Percentiles rank a stretch among this genome's conserved stretches.
Evolutionary conservation across 768 basidiomycete species (phyloP).

Genomic region (Trametes punicea): DNA sequence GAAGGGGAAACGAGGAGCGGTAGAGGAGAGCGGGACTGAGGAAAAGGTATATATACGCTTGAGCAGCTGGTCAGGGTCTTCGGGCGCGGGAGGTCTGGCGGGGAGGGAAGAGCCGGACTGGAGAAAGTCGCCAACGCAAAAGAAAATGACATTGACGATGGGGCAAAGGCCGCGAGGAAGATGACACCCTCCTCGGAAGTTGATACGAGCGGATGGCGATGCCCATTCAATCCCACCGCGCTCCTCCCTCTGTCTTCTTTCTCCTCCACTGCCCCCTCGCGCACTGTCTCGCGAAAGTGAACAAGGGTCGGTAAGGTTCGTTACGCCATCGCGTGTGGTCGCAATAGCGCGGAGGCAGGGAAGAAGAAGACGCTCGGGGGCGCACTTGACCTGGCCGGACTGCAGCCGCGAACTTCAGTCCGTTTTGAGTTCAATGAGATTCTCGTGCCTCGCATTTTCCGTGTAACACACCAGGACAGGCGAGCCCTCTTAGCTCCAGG

Average conservation of each 20-base stretch:
- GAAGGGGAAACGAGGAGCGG: background rate
- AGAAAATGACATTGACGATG: background rate
- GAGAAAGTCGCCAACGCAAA: background rate
- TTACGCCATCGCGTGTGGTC: background rate
- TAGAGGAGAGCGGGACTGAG: background rate
- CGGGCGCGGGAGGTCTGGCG: background rate
- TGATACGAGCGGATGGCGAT: conserved; percentile 13
- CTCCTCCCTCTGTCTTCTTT: background rate
- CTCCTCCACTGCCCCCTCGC: background rate
- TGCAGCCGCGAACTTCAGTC: background rate
- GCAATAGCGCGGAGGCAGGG: background rate
- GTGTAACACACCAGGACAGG: background rate
- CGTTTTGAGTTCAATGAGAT: background rate
- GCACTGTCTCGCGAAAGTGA: too few species aligned
- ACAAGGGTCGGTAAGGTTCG: background rate
- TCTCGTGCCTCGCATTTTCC: background rate
- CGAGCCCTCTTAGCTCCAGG: too few species aligned
- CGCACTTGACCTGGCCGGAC: background rate
- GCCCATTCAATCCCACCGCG: conserved; percentile 2
- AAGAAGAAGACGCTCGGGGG: background rate
- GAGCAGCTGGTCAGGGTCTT: background rate
- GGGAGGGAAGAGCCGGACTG: background rate
- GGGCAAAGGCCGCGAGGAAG: background rate
- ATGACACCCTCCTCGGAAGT: conserved; percentile 6
- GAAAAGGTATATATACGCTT: background rate